These are phyloP conservation scores for Vitis hybrid DNA, from an alignment of 177 flowering plant genomes.

Conservation along the genomic window DNA sequence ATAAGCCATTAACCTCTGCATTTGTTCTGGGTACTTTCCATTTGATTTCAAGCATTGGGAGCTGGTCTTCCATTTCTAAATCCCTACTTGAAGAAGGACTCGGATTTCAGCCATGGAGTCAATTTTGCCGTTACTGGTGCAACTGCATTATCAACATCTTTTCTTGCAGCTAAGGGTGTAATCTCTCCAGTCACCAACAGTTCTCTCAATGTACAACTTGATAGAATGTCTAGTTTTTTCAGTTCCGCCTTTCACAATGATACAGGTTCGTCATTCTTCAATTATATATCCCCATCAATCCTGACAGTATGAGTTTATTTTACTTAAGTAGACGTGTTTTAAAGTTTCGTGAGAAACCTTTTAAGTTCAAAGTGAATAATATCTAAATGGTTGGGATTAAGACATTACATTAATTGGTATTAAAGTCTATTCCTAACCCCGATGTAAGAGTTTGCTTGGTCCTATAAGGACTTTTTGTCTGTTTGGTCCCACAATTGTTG, in stretches of 20 bases:
- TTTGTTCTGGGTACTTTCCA: no score
- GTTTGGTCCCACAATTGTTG: no score
- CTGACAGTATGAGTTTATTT: neutral
- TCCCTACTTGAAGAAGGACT: neutral
- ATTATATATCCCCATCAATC: neutral
- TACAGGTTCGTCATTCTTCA: neutral
- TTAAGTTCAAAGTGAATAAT: no score
- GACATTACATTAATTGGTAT: no score
- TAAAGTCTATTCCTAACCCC: no score
- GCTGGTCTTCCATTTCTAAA: no score
- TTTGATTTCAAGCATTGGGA: no score
- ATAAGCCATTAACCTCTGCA: no score
- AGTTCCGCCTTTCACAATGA: neutral
- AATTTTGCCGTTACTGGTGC: slow-evolving; percentile 15
- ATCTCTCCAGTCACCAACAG: neutral
- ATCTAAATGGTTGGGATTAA: no score
- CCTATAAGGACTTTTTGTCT: no score
- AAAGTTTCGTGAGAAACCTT: no score
- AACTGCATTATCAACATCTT: neutral
- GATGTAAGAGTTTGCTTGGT: no score
- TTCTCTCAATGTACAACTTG: slow-evolving; percentile 4
- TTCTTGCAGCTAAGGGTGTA: neutral
- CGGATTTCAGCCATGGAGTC: slow-evolving; percentile 8
- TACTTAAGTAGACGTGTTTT: neutral
- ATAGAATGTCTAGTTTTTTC: neutral